Evolutionary conservation across 345 rosid genomes (phyloP).

Genomic region (Gossypium sturtianum): DNA sequence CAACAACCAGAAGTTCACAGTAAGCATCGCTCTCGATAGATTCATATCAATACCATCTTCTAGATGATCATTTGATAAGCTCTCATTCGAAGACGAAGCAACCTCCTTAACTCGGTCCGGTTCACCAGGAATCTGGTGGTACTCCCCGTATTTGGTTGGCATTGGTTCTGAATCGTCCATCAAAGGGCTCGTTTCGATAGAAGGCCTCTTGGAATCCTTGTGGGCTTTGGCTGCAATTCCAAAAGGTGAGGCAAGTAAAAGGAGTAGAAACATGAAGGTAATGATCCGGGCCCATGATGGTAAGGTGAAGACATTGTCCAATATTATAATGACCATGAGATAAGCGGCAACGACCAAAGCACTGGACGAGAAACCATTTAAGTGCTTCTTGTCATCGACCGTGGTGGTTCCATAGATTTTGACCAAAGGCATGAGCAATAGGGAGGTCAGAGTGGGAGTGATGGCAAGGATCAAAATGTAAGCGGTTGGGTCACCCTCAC

Average conservation of each 20-base stretch:
- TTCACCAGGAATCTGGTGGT: slow-evolving; percentile 23
- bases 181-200: slow-evolving; percentile 24
- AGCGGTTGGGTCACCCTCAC: slow-evolving; percentile 46
- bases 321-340: slow-evolving; percentile 54
- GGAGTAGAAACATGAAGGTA: slow-evolving; percentile 37
- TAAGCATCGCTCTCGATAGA: slow-evolving; percentile 45
- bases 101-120: slow-evolving; percentile 15
- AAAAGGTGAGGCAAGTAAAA: slow-evolving; percentile 55
- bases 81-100: background rate
- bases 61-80: background rate
- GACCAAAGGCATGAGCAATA: slow-evolving; percentile 61
- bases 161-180: slow-evolving; percentile 11
- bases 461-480: slow-evolving; percentile 66
- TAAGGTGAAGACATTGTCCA: slow-evolving; percentile 46
- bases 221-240: slow-evolving; percentile 52
- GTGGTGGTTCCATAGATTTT: slow-evolving; percentile 44
- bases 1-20: slow-evolving; percentile 59
- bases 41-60: slow-evolving; percentile 34
- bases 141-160: slow-evolving; percentile 1
- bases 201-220: slow-evolving; percentile 24
- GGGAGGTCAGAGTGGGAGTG: slow-evolving; percentile 51
- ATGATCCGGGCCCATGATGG: slow-evolving; percentile 42
- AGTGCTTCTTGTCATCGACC: slow-evolving; percentile 54
- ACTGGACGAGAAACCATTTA: slow-evolving; percentile 62
- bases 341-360: slow-evolving; percentile 64